These are phyloP conservation scores for Ilyonectria destructans DNA, from an alignment of 2,329 filamentous ascomycete species.

Conservation along the genomic window DNA sequence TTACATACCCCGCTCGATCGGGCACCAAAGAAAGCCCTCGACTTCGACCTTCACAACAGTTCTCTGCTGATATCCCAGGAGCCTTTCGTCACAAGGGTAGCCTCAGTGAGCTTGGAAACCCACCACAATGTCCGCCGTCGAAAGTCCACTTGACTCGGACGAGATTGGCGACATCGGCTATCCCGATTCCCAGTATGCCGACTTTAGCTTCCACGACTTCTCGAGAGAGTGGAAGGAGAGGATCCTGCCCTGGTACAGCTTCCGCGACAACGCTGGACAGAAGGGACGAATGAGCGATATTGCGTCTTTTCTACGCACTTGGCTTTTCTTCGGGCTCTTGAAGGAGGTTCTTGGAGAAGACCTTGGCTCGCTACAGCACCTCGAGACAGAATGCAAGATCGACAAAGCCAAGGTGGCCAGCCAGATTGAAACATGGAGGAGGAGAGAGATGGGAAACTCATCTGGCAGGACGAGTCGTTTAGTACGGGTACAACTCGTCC, in stretches of 20 bases:
- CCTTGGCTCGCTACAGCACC: slow-evolving; percentile 5
- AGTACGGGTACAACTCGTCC: background rate
- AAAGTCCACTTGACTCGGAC: slow-evolving; percentile 10
- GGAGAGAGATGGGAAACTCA: background rate
- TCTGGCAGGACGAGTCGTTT: background rate
- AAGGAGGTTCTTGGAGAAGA: slow-evolving; percentile 19
- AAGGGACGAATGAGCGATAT: slow-evolving; percentile 6
- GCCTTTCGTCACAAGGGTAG: too few relatives aligned
- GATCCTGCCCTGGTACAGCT: background rate
- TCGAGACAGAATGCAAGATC: background rate
- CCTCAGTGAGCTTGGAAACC: background rate
- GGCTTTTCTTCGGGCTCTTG: slow-evolving; percentile 17
- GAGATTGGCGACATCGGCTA: slow-evolving; percentile 19
- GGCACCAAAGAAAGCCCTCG: too few relatives aligned
- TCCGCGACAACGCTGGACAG: background rate
- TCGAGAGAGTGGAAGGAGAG: slow-evolving; percentile 1
- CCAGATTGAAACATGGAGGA: background rate
- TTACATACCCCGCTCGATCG: background rate
- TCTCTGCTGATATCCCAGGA: too few relatives aligned
- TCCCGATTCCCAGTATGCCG: slow-evolving; percentile 13
- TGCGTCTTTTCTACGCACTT: slow-evolving; percentile 9
- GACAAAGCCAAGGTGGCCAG: background rate
- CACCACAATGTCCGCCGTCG: background rate
- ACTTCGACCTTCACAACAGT: too few relatives aligned
- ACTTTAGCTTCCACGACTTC: slow-evolving; percentile 15